Base-by-base conservation (phyloP, 1,139 yeast species). In the Saccharomycopsis phalli region DNA sequence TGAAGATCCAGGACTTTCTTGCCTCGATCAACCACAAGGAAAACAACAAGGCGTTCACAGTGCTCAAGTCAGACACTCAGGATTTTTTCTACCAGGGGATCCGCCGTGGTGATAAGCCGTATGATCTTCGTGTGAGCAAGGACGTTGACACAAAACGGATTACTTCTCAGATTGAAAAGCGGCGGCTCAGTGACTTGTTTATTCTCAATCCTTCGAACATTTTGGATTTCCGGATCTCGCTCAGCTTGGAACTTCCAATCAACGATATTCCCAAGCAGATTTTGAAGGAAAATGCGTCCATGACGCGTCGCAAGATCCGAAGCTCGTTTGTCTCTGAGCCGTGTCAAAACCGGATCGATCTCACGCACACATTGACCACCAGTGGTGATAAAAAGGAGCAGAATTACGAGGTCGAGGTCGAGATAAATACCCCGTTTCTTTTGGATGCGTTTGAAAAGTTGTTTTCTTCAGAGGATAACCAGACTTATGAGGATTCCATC, bases 241-340 rank as follows among this genome's bases (percentile, higher is more conserved):
- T 87, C 48, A 76, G 87, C 29, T 60, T 81, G 26, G 96, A 87
- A 74, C 58, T 76, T 48, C 95, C 94, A 1, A 70, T 75, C 29
- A 66, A 71, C 49, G 77, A 74, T 45, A 72, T 75, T 51, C 66
- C 72, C 26, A 63, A 75, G 62, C 58, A 69, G 59, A 60, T 68
- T 66, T 54, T 62, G 54, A 54, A 63, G 48, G 57, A 65, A 60
- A 65, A 69, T 42, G 76, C 81, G 2, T 64, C 65, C 8, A 57
- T 70, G 47, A 69, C 71, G 34, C 66, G 93, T 56, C 71, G 71
- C 40, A 81, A 81, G 58, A 74, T 76, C 50, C 66, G 93, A 50
- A 66, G 67, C 14, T 69, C 82, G 43, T 79, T 71, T 58, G 66
- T 74, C 16, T 88, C 80, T 52, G 68, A 72, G 21, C 73, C 74